These are phyloP conservation scores for Rauvolfia tetraphylla DNA, from an alignment of 257 asterid genomes.

Conservation along the genomic window DNA sequence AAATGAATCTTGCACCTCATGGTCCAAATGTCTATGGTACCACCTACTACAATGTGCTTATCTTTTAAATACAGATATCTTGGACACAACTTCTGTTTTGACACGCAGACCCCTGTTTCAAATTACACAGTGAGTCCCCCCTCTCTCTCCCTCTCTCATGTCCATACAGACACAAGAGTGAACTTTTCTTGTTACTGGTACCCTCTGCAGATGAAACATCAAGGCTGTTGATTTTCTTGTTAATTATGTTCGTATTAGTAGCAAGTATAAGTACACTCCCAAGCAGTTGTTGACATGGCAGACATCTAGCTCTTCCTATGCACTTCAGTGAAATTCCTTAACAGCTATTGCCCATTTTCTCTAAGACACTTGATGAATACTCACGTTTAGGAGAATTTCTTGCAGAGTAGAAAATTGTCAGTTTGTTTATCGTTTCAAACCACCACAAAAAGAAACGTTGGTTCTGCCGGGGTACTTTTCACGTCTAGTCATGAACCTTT, in stretches of 20 bases:
- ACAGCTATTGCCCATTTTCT: neutral
- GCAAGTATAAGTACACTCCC: neutral
- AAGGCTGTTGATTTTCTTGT: conserved; percentile 2
- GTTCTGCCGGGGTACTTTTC: conserved; percentile 10
- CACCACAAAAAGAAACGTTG: conserved; percentile 15
- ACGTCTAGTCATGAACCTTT: conserved; percentile 21
- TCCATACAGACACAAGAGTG: neutral
- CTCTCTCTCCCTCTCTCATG: neutral
- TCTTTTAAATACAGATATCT: neutral
- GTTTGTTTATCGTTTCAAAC: conserved; percentile 20
- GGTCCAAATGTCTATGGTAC: neutral
- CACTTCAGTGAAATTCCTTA: neutral
- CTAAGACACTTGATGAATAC: neutral
- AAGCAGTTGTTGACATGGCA: neutral
- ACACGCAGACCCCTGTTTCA: neutral
- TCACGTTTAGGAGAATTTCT: conserved; percentile 1
- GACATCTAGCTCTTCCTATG: neutral
- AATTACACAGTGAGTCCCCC: neutral
- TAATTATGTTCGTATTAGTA: neutral
- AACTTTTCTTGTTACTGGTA: neutral
- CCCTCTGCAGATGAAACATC: neutral
- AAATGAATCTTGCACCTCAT: neutral
- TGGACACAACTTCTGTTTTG: neutral
- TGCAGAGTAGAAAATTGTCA: conserved; percentile 13
- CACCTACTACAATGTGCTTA: neutral